Conservation (phyloP, 164 flowering plant genomes). For the Chimonanthus praecox region DNA sequence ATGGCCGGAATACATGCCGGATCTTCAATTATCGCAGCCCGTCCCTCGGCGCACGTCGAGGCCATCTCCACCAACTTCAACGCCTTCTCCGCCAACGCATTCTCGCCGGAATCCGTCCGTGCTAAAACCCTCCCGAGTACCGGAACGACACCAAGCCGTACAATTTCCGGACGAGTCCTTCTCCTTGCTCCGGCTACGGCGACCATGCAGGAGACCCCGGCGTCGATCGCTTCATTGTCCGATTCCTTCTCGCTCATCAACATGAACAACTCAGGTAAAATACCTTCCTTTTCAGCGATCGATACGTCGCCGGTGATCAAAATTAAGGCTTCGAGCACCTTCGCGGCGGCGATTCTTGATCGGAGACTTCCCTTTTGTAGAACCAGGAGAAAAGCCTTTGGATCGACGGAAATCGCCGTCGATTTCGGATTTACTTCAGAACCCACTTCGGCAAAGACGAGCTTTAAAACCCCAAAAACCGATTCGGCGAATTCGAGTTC, state of each 20-base stretch:
- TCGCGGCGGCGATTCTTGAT: not conserved
- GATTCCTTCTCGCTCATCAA: constrained; percentile 18
- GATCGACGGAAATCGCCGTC: not conserved
- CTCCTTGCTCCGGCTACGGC: constrained; percentile 30
- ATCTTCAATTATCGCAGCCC: constrained; percentile 53
- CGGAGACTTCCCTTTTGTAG: constrained; percentile 35
- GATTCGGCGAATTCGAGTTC: constrained; percentile 15
- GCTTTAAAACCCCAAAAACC: constrained; percentile 26
- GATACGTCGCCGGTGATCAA: not conserved
- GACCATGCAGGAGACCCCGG: constrained; percentile 45
- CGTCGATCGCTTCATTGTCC: constrained; percentile 29
- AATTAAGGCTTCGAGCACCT: not conserved
- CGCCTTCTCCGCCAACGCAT: constrained; percentile 32
- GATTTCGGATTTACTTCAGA: not conserved
- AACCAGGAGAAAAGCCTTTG: constrained; percentile 19
- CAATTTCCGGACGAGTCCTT: constrained; percentile 27
- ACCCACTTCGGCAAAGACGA: constrained; percentile 19
- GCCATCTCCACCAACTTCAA: constrained; percentile 53
- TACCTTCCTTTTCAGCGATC: constrained; percentile 35
- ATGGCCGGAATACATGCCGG: constrained; percentile 36
- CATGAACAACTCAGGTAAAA: constrained; percentile 32
- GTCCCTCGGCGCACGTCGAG: constrained; percentile 58
- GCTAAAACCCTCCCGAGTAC: constrained; percentile 22
- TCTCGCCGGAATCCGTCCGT: constrained; percentile 13
- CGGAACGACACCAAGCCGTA: constrained; percentile 39